Evolutionary conservation across 345 rosid species (phyloP).

Genomic region (Eucalyptus brandiana): DNA sequence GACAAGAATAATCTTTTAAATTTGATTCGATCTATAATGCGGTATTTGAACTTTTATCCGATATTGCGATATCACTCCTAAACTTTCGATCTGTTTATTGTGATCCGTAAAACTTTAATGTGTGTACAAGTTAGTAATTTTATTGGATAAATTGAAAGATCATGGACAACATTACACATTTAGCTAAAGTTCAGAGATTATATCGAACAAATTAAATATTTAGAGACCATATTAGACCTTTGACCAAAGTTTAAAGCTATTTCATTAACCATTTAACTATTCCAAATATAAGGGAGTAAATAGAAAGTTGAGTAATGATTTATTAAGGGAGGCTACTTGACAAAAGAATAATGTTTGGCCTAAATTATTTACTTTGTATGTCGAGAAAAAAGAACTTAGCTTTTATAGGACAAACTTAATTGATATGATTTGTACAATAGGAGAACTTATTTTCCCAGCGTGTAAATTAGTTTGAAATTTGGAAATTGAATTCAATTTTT

Average conservation of each 20-base stretch:
- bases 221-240: accelerated
- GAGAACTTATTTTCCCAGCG: not conserved
- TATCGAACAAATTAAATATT: not conserved
- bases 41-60: accelerated
- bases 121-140: too few relatives aligned
- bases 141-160: not conserved
- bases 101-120: accelerated
- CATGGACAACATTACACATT: accelerated
- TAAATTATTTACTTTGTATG: not conserved
- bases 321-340: not conserved
- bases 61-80: accelerated
- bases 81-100: accelerated
- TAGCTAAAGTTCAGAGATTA: accelerated
- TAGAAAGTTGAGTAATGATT: not conserved
- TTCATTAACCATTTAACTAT: too few relatives aligned
- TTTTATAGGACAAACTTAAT: not conserved
- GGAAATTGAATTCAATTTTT: not conserved
- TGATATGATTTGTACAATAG: accelerated
- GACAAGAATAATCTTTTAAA: too few relatives aligned
- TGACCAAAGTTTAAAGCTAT: too few relatives aligned
- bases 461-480: not conserved
- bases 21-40: not conserved
- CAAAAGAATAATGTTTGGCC: not conserved
- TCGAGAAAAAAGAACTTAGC: not conserved
- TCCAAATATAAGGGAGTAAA: not conserved